Evolutionary conservation across 2,329 filamentous ascomycete genomes (phyloP), one percentile per base, ranked within the genome.

Genomic region (Colletotrichum sp.): DNA sequence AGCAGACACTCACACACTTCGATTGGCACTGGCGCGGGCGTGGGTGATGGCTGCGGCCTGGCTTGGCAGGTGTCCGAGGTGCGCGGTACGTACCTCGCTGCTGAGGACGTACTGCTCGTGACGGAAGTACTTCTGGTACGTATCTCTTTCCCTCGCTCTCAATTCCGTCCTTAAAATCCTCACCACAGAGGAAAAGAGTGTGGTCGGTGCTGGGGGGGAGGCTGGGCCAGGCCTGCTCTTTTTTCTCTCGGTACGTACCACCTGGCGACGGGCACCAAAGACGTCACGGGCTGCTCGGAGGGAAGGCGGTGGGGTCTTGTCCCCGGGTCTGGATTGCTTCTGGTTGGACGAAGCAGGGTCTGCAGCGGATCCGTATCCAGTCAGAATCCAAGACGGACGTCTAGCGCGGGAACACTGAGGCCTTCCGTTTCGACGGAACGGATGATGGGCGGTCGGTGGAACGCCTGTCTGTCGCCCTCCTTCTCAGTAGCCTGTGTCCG

Each of bases 341-440:
- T 75, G 72, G 68, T 67, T 72, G 68, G 68, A 72, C 39, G 39
- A 60, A 44, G 21, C 55, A 64, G 39, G 62, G 69, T 75, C 68
- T 67, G 62, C 26, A 72, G 68, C 68, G 52, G 44, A 39, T 64
- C 60, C 36, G 49, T 9, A 24, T 36, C 72, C 72, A 75, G 12
- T 72, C 39, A 63, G 55, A 52, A 55, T 34, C 21, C 32, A 26
- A 34, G 34, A 26, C 30, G 32, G 32, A 24, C 39, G 68, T 60
- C 49, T 21, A 57, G 72, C 30, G 36, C 16, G 62, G n/a, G 26
- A 72, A 55, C 24, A 69, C 52, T 66, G 24, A 44, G 13, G 8
- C 1, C 8, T 24, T 55, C 69, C 60, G 60, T 63, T 30, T 21
- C 71, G n/a, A 70, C 57, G 36, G 68, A 62, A 70, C 68, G 68